Evolutionary conservation across 768 basidiomycete species (phyloP), one percentile per base, ranked within the genome.

Genomic region (Tylopilus rubrobrunneus): DNA sequence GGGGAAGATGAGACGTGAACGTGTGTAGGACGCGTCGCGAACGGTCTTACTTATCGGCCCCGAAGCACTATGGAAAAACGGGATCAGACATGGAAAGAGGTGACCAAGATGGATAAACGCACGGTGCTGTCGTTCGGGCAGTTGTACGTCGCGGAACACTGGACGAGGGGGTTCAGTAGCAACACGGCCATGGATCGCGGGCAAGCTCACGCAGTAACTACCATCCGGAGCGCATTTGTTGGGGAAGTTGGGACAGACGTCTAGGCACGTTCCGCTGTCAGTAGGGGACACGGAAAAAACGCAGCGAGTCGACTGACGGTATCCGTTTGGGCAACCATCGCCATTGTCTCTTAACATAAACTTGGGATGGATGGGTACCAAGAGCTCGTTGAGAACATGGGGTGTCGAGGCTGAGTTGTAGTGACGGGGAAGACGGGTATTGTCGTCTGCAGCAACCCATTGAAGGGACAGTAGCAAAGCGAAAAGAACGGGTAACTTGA

Each of bases 91-190:
- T 8, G 14, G 10, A 9, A 1, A 0, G 11, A 44, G 39, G 21
- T 5, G 15, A 1, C 28, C 1, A 15, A 34, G 34, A 34, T 40
- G 52, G 34, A 47, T 1, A 28, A 40, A 60, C 64, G 21, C 17
- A 65, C 63, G 8, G 23, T 62, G 14, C 43, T n/a, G 11, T 19
- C 17, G 19, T 66, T 17, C 0, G 65, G 63, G 46, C 65, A 67
- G 39, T 15, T 56, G 5, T 5, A 17, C 1, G 4, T 0, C 0
- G 19, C 23, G 43, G 23, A 41, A 28, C 66, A 67, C 66, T 67
- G 21, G 5, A 46, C 10, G n/a, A 25, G 23, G 9, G 21, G 14
- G 14, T 21, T 49, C 28, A 53, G 31, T 19, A 15, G 7, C 36
- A 17, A 7, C 17, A n/a, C 11, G 17, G 39, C 5, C 14, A n/a